Evolutionary conservation across 2,329 filamentous ascomycete species (phyloP).

Genomic region (Talaromyces piceae): DNA sequence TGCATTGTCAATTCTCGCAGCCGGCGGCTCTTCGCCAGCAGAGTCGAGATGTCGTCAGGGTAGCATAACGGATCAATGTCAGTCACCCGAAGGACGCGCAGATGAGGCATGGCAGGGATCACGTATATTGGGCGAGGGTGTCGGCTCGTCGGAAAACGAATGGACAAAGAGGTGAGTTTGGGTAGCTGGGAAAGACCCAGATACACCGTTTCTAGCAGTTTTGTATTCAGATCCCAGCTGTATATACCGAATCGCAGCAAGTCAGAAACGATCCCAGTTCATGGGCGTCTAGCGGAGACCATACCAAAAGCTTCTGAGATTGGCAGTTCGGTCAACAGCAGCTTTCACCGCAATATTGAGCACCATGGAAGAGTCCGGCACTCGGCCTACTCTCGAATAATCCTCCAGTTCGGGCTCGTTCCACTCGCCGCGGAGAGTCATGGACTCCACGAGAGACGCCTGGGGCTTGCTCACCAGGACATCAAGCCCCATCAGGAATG

Average conservation of each 20-base stretch:
- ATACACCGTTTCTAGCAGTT: constrained; percentile 53
- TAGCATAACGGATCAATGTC: constrained; percentile 59
- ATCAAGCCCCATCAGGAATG: constrained; percentile 57
- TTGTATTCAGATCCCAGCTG: constrained; percentile 55
- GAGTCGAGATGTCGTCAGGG: constrained; percentile 53
- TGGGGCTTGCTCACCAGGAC: constrained; percentile 52
- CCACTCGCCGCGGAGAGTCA: constrained; percentile 51
- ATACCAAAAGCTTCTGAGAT: constrained; percentile 47
- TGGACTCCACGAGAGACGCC: constrained; percentile 45
- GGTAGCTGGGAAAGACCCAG: constrained; percentile 45
- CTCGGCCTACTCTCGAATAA: constrained; percentile 48
- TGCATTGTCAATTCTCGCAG: constrained; percentile 51
- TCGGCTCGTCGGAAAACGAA: constrained; percentile 50
- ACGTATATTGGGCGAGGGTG: constrained; percentile 50
- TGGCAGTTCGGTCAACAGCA: constrained; percentile 52
- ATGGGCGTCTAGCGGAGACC: constrained; percentile 11
- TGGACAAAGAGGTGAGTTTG: constrained; percentile 46
- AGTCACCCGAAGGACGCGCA: constrained; percentile 47
- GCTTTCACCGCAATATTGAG: constrained; percentile 54
- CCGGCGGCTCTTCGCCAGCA: constrained; percentile 48
- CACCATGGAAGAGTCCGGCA: constrained; percentile 59
- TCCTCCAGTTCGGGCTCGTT: constrained; percentile 51
- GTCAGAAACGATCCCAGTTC: background rate
- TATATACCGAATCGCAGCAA: background rate
- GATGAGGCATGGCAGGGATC: constrained; percentile 50